These are phyloP conservation scores for Lyophyllum decastes DNA, from an alignment of 768 basidiomycete species.

Conservation along the genomic window DNA sequence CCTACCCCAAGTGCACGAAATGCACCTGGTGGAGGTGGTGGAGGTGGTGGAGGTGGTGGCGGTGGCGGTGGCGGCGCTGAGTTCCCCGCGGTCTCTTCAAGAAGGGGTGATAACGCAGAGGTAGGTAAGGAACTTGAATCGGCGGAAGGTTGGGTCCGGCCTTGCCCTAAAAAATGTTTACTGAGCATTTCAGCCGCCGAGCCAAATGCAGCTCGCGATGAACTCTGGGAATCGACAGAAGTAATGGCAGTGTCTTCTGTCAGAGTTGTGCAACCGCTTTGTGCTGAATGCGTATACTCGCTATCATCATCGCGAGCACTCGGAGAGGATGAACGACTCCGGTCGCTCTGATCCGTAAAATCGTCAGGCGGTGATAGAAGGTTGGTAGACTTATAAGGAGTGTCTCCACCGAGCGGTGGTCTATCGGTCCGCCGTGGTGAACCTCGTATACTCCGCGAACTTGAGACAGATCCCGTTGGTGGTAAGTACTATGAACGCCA, in stretches of 20 bases:
- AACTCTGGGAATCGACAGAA: slow-evolving; percentile 50
- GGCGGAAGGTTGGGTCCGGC: slow-evolving; percentile 39
- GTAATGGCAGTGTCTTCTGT: slow-evolving; percentile 60
- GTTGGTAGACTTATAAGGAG: slow-evolving; percentile 40
- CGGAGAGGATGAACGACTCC: slow-evolving; percentile 44
- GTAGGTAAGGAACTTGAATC: slow-evolving; percentile 36
- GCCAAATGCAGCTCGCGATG: slow-evolving; percentile 37
- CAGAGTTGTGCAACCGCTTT: slow-evolving; percentile 36
- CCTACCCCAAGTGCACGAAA: slow-evolving; percentile 20
- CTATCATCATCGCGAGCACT: slow-evolving; percentile 56
- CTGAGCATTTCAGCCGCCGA: slow-evolving; percentile 65
- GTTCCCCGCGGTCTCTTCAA: slow-evolving; percentile 36
- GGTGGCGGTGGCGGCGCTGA: slow-evolving; percentile 21
- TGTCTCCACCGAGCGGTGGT: slow-evolving; percentile 40
- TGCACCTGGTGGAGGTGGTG: slow-evolving; percentile 36
- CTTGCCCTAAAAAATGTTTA: slow-evolving; percentile 55
- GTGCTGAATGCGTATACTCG: slow-evolving; percentile 53
- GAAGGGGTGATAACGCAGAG: slow-evolving; percentile 34
- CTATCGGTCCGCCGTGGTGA: slow-evolving; percentile 64
- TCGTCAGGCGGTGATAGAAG: slow-evolving; percentile 49
- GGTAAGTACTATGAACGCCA: slow-evolving; percentile 55
- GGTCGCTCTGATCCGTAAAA: slow-evolving; percentile 39
- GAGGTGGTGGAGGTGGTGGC: slow-evolving; percentile 26
- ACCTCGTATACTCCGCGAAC: slow-evolving; percentile 67
- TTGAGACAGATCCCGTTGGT: slow-evolving; percentile 57